phyloP scores from a whole-genome alignment of 2,329 filamentous ascomycete species.

The Colletotrichum aenigma region DNA sequence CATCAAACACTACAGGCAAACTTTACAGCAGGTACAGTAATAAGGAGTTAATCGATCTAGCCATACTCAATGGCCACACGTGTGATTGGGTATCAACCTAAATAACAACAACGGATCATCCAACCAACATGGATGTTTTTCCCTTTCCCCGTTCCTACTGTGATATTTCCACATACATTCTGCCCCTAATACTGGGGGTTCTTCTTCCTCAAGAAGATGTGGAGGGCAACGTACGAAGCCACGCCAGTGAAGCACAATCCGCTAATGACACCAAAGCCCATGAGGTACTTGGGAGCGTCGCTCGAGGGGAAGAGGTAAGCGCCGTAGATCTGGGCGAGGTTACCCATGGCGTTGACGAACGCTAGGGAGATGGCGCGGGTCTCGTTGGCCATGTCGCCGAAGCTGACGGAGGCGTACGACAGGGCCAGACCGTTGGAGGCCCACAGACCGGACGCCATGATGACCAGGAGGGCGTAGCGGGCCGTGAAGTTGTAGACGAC shows the following conservation, averaged over 20 bases:
- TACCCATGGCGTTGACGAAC: constrained; percentile 59
- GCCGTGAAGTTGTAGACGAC: constrained; percentile 57
- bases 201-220: neutral
- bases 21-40: too few relatives aligned
- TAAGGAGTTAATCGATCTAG: neutral
- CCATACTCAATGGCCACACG: neutral
- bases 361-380: constrained; percentile 48
- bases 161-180: neutral
- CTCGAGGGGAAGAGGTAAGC: constrained; percentile 54
- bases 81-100: neutral
- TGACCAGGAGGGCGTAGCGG: constrained; percentile 55
- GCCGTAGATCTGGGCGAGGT: constrained; percentile 60
- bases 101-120: neutral
- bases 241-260: constrained; percentile 20
- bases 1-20: too few relatives aligned
- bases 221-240: constrained; percentile 2
- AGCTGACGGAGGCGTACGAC: constrained; percentile 55
- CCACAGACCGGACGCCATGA: constrained; percentile 61
- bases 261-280: constrained; percentile 35
- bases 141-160: neutral
- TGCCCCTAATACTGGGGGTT: neutral
- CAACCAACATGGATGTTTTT: neutral
- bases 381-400: constrained; percentile 53
- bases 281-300: constrained; percentile 53
- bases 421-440: constrained; percentile 55